phyloP scores from a whole-genome alignment of 2,329 filamentous ascomycete species.

The Monilinia fructigena region DNA sequence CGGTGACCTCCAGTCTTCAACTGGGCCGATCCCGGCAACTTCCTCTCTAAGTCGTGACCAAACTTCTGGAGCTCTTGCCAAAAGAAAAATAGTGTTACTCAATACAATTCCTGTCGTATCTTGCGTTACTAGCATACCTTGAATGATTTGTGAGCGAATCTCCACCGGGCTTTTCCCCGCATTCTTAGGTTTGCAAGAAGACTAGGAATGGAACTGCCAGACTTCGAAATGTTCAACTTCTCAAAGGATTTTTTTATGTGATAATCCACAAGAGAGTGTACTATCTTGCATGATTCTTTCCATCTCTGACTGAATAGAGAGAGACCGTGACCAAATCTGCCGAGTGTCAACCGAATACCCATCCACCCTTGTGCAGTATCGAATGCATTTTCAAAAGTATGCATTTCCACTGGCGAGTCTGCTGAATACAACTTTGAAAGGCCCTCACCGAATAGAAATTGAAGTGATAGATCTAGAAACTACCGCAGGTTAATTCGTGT shows the following conservation, averaged over 20 bases:
- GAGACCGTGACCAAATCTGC: not conserved
- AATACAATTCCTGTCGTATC: conserved; percentile 20
- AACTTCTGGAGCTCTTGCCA: not conserved
- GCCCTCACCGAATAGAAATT: conserved; percentile 13
- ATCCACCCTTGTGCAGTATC: conserved; percentile 8
- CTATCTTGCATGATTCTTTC: not conserved
- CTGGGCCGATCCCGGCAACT: not conserved
- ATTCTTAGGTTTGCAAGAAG: not conserved
- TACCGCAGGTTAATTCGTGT: not conserved
- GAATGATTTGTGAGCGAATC: conserved; percentile 16
- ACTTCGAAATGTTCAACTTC: not conserved
- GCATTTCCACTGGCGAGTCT: not conserved
- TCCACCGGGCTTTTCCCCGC: not conserved
- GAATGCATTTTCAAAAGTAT: conserved; percentile 11
- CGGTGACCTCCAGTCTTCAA: not conserved
- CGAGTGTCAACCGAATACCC: conserved; percentile 15
- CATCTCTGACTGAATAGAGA: not conserved
- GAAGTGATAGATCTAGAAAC: conserved; percentile 19
- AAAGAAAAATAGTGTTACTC: conserved; percentile 13
- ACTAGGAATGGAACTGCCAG: not conserved
- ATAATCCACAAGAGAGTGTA: conserved; percentile 16
- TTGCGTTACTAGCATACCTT: conserved; percentile 13
- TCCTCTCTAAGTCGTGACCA: conserved; percentile 6
- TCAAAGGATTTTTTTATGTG: not conserved
- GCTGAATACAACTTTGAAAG: not conserved